A percentile compares a stretch with the other conserved stretches of the same genome.
phyloP scores from a whole-genome alignment of 2,329 filamentous ascomycete species.

The Aspergillus tanneri region DNA sequence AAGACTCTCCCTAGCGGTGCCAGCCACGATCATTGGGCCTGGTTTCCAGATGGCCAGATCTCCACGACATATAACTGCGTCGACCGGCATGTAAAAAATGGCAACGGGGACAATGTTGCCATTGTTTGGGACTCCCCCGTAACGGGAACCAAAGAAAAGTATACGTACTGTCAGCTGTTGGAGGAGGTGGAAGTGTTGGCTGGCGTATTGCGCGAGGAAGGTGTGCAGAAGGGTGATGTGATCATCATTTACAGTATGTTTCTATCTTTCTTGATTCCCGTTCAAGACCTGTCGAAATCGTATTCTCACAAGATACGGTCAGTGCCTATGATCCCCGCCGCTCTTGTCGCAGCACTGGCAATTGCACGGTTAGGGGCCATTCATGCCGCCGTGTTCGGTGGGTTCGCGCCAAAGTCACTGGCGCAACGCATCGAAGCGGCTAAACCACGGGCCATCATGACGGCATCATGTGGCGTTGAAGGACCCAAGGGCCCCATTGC shows the following conservation, averaged over 20 bases:
- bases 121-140: constrained; percentile 89
- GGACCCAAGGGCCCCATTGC: constrained; percentile 73
- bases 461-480: constrained; percentile 89
- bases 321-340: constrained; percentile 95
- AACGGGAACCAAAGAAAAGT: constrained; percentile 66
- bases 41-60: constrained; percentile 87
- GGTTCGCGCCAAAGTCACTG: constrained; percentile 77
- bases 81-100: constrained; percentile 79
- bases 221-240: constrained; percentile 78
- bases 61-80: constrained; percentile 91
- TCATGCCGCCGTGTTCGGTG: constrained; percentile 90
- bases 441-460: constrained; percentile 72
- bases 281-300: too few species aligned
- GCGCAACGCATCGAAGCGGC: constrained; percentile 87
- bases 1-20: constrained; percentile 62
- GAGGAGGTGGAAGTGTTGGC: constrained; percentile 79
- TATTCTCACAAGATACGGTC: neutral
- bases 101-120: constrained; percentile 70
- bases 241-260: constrained; percentile 81
- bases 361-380: constrained; percentile 79
- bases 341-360: constrained; percentile 82
- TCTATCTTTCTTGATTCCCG: neutral
- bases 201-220: constrained; percentile 77
- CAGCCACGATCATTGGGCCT: constrained; percentile 77
- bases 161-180: constrained; percentile 73